Percentiles rank a stretch among this genome's conserved stretches.
phyloP scores from a whole-genome alignment of 2,329 filamentous ascomycete species.

The Chrysoporthe austroafricana region DNA sequence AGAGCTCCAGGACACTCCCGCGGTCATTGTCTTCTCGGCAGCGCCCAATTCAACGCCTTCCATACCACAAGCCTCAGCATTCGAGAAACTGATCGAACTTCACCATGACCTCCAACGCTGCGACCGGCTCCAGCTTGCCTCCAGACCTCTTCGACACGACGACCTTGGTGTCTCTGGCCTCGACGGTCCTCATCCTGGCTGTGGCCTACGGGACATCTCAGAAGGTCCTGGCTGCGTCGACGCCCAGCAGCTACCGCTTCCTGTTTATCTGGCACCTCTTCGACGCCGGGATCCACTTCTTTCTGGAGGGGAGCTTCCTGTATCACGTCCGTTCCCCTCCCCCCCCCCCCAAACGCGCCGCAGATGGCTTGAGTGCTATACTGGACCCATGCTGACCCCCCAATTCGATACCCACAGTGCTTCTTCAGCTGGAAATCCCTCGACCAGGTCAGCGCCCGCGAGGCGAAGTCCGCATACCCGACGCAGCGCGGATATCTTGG shows the following conservation, averaged over 20 bases:
- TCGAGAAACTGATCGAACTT: background rate
- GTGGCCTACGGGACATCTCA: conserved; percentile 55
- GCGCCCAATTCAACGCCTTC: background rate
- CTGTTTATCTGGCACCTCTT: conserved; percentile 96
- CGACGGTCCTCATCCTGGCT: conserved; percentile 56
- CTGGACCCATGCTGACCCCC: conserved; percentile 6
- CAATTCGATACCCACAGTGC: conserved; percentile 48
- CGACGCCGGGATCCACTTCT: conserved; percentile 87
- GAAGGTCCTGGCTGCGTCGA: conserved; percentile 49
- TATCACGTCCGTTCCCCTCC: conserved; percentile 60
- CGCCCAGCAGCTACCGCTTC: conserved; percentile 65
- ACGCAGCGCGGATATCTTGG: conserved; percentile 59
- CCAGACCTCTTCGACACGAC: conserved; percentile 63
- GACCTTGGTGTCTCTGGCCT: conserved; percentile 61
- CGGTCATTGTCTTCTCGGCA: background rate
- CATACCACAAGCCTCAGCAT: background rate
- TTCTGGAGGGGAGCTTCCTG: conserved; percentile 88
- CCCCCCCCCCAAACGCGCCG: background rate
- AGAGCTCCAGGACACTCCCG: background rate
- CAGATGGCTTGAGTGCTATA: background rate
- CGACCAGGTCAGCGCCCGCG: conserved; percentile 37
- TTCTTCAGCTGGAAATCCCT: conserved; percentile 68
- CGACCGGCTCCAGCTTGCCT: conserved; percentile 42
- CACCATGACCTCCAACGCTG: conserved; percentile 20
- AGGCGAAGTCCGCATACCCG: conserved; percentile 45